Evolutionary conservation across 2,329 filamentous ascomycete genomes (phyloP), one percentile per base, ranked within the genome.

Genomic region (Aspergillus hiratsukae): DNA sequence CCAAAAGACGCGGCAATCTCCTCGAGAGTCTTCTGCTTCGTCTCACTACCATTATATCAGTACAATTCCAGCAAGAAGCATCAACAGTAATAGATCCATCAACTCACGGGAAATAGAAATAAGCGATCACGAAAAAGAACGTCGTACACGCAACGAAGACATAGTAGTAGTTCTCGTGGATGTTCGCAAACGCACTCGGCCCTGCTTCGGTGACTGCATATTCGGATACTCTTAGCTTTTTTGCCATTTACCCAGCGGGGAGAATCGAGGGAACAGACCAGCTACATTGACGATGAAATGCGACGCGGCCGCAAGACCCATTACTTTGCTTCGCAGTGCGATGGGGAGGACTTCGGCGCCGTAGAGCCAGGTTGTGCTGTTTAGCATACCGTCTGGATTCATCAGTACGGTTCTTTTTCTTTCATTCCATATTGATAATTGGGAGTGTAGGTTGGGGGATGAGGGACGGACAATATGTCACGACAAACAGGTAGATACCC

Each of bases 141-240:
- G 70, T 27, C 1, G 78, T 78, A 61, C 81, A 84, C 4, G 62
- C 77, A 1, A 83, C 80, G 58, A 84, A 84, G 19, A 84, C 81
- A 58, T 84, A 84, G 66, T 84, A 84, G 66, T 84, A 85, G 60
- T 83, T 84, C 61, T 84, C 77, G n/a, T 75, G 65, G 53, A 85
- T 84, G 46, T 76, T 82, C 14, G 79, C 79, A 61, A 84, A 83
- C 0, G 82, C 81, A 52, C 75, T 81, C 0, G 81, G 81, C 0
- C 81, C 81, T 6, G 80, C 80, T 65, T 82, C 78, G 52, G 80
- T 82, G 61, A 81, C 74, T 71, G 51, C 40, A 17, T 3, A 54
- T 52, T 46, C 10, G 10, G 5, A 21, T 4, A 25, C 23, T 23
- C 2, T 40, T 35, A 9, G 41, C 9, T 1, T 27, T 3, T 5